Evolutionary conservation across 495 filamentous ascomycete species (phyloP), one percentile per base, ranked within the genome.

Genomic region (Letharia columbiana): DNA sequence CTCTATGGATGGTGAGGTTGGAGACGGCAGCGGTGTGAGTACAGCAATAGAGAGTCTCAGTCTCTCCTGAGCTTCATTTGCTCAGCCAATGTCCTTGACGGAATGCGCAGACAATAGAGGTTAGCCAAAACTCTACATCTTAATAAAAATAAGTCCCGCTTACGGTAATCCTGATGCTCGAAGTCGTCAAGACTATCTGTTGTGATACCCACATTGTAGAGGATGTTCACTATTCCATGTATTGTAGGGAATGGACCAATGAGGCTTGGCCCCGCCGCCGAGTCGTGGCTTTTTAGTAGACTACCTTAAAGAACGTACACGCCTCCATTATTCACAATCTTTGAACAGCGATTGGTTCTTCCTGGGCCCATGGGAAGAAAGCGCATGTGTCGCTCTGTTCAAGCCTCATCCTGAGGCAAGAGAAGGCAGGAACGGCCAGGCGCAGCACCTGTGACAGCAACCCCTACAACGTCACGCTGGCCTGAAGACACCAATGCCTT

Each of bases 401-500:
- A 57, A 37, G 31, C 9, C 33, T 57, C 31, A 33, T 35, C 17
- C 17, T 57, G 54, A 57, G 13, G 31, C 4, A 3, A 57, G 33
- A 37, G 10, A 57, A 11, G 54, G 54, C 31, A 57, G 33, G 17
- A 37, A 57, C 13, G 20, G 17, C 54, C 15, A 57, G 37, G 33
- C 54, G 31, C 54, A 20, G 31, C 54, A 20, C 33, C 8, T 57
- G 31, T 33, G 31, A 0, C 18, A 57, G 15, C 33, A 5, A 57
- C 17, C 15, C 6, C 7, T 57, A 3, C 15, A 37, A 37, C 13
- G 23, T 37, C 7, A 37, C 31, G 9, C 15, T 37, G 31, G 31
- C 31, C 15, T 35, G 28, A 37, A 37, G 31, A n/a, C 20, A 33
- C 37, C 54, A 17, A 70, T 70, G 68, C 60, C 68, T 57, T 64